A percentile compares a stretch with the other conserved stretches of the same genome.
These are phyloP conservation scores for Spathaspora girioi DNA, from an alignment of 805 yeast species.

Conservation along the genomic window DNA sequence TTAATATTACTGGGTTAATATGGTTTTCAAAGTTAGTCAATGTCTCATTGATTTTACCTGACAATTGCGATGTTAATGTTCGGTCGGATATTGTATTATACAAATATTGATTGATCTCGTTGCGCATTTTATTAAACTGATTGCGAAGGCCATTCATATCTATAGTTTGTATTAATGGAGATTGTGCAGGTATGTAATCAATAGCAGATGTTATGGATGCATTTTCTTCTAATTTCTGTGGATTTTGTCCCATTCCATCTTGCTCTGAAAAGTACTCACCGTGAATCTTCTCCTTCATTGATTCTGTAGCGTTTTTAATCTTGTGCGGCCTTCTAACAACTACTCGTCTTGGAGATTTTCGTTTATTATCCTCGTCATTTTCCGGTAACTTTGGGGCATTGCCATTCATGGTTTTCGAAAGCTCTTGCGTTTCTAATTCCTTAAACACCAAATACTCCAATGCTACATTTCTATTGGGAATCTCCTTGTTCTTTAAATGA, in stretches of 20 bases:
- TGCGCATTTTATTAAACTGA: conserved; percentile 3
- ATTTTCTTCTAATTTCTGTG: not conserved
- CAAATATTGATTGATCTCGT: not conserved
- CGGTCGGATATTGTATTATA: conserved; percentile 4
- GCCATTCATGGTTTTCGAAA: not conserved
- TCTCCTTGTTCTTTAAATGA: conserved; percentile 10
- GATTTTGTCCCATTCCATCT: not conserved
- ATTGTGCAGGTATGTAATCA: not conserved
- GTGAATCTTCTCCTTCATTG: not conserved
- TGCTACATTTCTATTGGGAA: conserved; percentile 12
- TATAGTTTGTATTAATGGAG: not conserved
- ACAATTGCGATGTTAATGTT: not conserved
- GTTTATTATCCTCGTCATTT: not conserved
- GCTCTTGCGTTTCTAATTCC: conserved; percentile 5
- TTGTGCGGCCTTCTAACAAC: not conserved
- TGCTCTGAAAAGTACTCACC: not conserved
- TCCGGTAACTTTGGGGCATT: not conserved
- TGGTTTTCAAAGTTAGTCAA: conserved; percentile 2
- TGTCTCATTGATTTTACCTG: conserved; percentile 3
- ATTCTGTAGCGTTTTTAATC: not conserved
- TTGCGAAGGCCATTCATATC: not conserved
- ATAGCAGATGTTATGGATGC: not conserved
- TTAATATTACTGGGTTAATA: not conserved
- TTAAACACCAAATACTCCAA: conserved; percentile 10
- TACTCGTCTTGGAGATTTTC: not conserved